Evolutionary conservation across 768 basidiomycete species (phyloP), one percentile per base, ranked within the genome.

Genomic region (Pisolithus marmoratus): DNA sequence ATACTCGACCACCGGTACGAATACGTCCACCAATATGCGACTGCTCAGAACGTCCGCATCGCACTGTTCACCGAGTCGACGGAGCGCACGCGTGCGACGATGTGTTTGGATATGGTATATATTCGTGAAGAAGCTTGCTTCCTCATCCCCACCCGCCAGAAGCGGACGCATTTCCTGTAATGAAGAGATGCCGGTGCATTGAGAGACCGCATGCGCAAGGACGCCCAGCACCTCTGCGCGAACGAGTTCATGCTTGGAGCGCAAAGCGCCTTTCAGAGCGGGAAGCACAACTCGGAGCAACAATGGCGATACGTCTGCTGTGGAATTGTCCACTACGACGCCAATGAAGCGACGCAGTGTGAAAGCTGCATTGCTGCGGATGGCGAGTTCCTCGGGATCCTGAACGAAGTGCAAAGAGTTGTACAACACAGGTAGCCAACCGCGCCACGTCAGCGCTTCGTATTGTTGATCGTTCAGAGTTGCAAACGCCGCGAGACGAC

Each of bases 121-220:
- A 67, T 99, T 99, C 74, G 85, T 86, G 79, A 99, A 98, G 72
- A 98, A 94, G 63, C 87, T 94, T 29, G 92, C 93, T 67, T 99
- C 95, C 46, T 89, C 85, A 63, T 98, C 94, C 1, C 91, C 94
- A 17, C 77, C 82, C 8, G 89, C 90, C 29, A 97, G 77, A 7
- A 98, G 70, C 11, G 83, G 76, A 22, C 73, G 81, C 83, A 98
- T 84, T 63, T 97, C 94, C 46, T 82, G 82, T 24, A 97, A 68
- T 2, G 78, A 66, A 0, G 71, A 62, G 27, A 94, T 72, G 19
- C 74, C 68, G 6, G 76, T 71, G 57, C 87, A 89, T 54, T 77
- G 80, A 34, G 75, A 71, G 6, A 94, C 83, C 1, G 87, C 84
- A 57, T 85, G 80, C 0, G 86, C 83, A 52, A 97, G 70, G 17